Base-by-base conservation (phyloP, 768 basidiomycete genomes). In the Lepiota venenata region DNA sequence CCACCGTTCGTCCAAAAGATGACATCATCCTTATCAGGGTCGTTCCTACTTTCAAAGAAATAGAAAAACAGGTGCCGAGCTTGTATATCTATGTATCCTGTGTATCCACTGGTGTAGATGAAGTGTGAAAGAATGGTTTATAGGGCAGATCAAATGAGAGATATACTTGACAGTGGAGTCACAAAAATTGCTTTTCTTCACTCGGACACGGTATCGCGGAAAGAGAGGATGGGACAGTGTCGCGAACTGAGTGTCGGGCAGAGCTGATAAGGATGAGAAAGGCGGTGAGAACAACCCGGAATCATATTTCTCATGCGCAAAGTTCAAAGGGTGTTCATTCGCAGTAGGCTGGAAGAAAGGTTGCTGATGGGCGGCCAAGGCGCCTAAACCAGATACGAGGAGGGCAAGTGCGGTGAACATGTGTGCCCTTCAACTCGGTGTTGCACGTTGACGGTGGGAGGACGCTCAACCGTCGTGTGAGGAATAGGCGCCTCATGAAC, bases 41-140 rank as follows among this genome's bases (percentile, higher is more conserved):
- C 71, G 47, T 68, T 78, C 49, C 89, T 70, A 55, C 82, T 85
- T 65, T 90, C 86, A 64, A 90, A 90, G 66, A 89, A 89, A 71
- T 87, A 87, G 74, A 90, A 89, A 64, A 85, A 86, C 11, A 87
- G 58, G 60, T 86, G 85, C 2, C 83, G 74, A 4, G 83, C 74
- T 62, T 82, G 71, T 44, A 84, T 74, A 57, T 87, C 85, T 48
- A 87, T 84, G 60, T 87, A 87, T 14, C 85, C 85, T 0, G 83
- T 85, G 9, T 52, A 47, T 4, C 35, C 43, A 1, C 53, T 50
- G 18, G 15, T 18, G 9, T 11, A 21, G 7, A 8, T 15, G 2
- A 12, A 36, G 16, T 35, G 4, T 40, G 35, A 29, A 11, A 21
- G 32, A 21, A 20, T 21, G 16, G 8, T 43, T 16, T 37, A 14